Base-by-base conservation (phyloP, 768 basidiomycete species). In the Porpolomopsis calyptriformis region DNA sequence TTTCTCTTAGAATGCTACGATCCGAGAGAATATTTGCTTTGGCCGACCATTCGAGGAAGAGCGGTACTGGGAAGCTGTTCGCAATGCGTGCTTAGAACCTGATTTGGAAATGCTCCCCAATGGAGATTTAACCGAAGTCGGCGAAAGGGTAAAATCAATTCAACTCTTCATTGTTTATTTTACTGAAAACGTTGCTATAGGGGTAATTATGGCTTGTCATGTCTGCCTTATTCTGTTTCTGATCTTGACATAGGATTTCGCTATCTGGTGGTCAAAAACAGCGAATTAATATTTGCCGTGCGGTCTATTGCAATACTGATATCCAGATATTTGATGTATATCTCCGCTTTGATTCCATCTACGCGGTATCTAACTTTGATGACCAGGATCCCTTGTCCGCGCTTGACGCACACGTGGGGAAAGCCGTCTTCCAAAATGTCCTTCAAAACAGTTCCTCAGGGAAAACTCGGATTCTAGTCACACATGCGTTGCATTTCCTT, bases 361-460 rank as follows among this genome's bases (percentile, higher is more conserved):
- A 23, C 19, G 37, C 10, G 10, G 19, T 22, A 11, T 37, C 24
- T 22, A 36, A 35, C 23, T 18, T 52, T 37, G 45, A 29, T 6
- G 24, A 18, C 9, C 35, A 81, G 77, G 89, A 91, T 55, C 88
- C 88, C 4, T 67, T 91, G 8, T 86, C 83, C n/a, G 90, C 90
- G 19, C 73, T 97, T 9, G 92, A 97, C 58, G 89, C 90, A 4
- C 89, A 92, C 57, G 89, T 94, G 40, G 91, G 90, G 33, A 86
- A 85, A 60, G 73, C 78, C 2, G 80, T 93, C 11, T 91, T 94
- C 67, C 77, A 85, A 56, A 82, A 92, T 48, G 85, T 90, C 9
- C 73, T 94, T 40, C 70, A 78, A 47, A 76, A 77, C 45, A 73
- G 71, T 12, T 66, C 77, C 11, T 57, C 67, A 4, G 75, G 71